Conservation (phyloP, 2,329 filamentous ascomycete genomes). For the Fusarium cyanostomum region DNA sequence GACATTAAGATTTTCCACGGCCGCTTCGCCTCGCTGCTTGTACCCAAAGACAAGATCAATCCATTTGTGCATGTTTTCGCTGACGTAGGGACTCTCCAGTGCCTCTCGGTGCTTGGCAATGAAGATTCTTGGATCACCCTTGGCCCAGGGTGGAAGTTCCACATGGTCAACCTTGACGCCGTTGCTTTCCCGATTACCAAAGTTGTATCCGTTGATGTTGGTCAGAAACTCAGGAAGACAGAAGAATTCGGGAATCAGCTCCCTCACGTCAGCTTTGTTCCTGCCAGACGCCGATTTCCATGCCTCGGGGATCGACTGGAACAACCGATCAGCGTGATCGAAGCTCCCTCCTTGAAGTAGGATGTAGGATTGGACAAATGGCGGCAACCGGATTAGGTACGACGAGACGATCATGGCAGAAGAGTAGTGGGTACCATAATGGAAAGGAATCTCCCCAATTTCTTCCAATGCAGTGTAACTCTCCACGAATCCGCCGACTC, state of each 20-base stretch:
- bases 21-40: slow-evolving; percentile 93
- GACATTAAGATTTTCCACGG: slow-evolving; percentile 90
- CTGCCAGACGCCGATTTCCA: slow-evolving; percentile 91
- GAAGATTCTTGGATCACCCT: slow-evolving; percentile 94
- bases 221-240: slow-evolving; percentile 93
- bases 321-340: slow-evolving; percentile 93
- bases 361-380: slow-evolving; percentile 95
- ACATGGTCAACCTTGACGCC: slow-evolving; percentile 86
- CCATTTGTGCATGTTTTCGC: slow-evolving; percentile 89
- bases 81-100: slow-evolving; percentile 91
- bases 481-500: slow-evolving; percentile 82
- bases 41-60: slow-evolving; percentile 95
- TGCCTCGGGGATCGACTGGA: slow-evolving; percentile 89
- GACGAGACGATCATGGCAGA: slow-evolving; percentile 99
- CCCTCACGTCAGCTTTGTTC: slow-evolving; percentile 93
- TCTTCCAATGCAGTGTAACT: slow-evolving; percentile 89
- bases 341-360: slow-evolving; percentile 95
- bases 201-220: slow-evolving; percentile 96
- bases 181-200: slow-evolving; percentile 84
- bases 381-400: slow-evolving; percentile 92
- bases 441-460: slow-evolving; percentile 92
- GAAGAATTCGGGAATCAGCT: slow-evolving; percentile 97
- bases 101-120: slow-evolving; percentile 96
- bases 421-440: slow-evolving; percentile 98
- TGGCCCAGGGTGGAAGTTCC: slow-evolving; percentile 92